Evolutionary conservation across 169 alveolate genomes (phyloP).

Genomic region (Neospora caninum): DNA sequence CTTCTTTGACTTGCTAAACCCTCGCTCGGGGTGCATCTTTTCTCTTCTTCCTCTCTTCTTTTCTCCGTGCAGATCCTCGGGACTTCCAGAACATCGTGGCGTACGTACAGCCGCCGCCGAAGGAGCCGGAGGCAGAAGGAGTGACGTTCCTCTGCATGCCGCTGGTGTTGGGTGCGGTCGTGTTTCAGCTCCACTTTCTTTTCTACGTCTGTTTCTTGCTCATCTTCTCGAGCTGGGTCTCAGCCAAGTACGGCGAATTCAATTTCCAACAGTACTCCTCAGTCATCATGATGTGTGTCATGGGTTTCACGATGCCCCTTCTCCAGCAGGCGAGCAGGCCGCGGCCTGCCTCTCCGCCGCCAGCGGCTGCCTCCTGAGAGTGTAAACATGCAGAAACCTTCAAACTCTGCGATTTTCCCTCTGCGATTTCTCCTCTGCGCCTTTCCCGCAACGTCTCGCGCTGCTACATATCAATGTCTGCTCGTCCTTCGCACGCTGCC

Average conservation of each 20-base stretch:
- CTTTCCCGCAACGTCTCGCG: too few relatives aligned
- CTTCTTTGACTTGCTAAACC: not conserved
- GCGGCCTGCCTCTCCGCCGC: not conserved
- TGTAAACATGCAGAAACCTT: too few relatives aligned
- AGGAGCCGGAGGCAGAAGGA: conserved; percentile 6
- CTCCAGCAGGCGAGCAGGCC: not conserved
- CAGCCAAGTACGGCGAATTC: conserved; percentile 17
- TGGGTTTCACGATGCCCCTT: not conserved
- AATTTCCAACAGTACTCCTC: conserved; percentile 32
- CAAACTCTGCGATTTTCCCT: too few relatives aligned
- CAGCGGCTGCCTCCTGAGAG: not conserved
- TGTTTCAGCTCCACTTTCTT: not conserved
- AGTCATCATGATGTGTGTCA: not conserved
- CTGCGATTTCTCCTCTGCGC: too few relatives aligned
- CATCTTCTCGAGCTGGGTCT: not conserved
- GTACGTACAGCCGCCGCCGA: not conserved
- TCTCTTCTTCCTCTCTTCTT: not conserved
- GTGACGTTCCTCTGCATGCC: not conserved
- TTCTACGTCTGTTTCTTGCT: conserved; percentile 6
- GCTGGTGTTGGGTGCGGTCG: not conserved
- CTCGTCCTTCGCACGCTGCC: too few relatives aligned
- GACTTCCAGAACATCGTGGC: not conserved
- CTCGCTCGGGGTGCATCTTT: not conserved
- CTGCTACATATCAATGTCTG: too few relatives aligned
- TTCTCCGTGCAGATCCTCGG: conserved; percentile 5